Evolutionary conservation across 2,329 filamentous ascomycete species (phyloP).

Genomic region (Aspergillus sergii): DNA sequence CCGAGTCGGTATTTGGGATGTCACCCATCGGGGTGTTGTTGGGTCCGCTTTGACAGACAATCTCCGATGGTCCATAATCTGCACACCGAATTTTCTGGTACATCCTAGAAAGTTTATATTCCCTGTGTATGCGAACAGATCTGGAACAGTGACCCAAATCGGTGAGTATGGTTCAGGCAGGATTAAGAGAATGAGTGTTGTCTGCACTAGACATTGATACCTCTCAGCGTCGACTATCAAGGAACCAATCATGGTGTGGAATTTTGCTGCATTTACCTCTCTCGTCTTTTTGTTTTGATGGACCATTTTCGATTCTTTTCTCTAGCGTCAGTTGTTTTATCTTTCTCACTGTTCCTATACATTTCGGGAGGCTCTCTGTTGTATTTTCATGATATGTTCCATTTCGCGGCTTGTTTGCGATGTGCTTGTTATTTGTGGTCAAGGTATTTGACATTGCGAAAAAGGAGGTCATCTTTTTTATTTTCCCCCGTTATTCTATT

Average conservation of each 20-base stretch:
- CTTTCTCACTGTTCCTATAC: constrained; percentile 15
- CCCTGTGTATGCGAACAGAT: not conserved
- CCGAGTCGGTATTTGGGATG: no score
- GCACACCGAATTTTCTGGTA: not conserved
- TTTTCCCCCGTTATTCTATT: not conserved
- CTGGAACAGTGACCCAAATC: not conserved
- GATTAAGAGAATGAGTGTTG: constrained; percentile 11
- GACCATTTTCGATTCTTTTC: constrained; percentile 12
- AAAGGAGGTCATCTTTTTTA: constrained; percentile 19
- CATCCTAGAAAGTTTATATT: not conserved
- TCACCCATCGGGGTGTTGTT: not conserved
- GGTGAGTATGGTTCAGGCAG: not conserved
- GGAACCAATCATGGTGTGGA: constrained; percentile 21
- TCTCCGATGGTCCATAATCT: not conserved
- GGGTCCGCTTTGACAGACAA: not conserved
- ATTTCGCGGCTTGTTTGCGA: constrained; percentile 11
- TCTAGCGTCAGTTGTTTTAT: constrained; percentile 11
- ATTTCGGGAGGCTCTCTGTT: constrained; percentile 24
- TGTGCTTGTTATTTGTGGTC: constrained; percentile 13
- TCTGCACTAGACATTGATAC: constrained; percentile 13
- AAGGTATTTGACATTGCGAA: constrained; percentile 16
- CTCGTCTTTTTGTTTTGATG: constrained; percentile 9
- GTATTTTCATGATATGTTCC: constrained; percentile 21
- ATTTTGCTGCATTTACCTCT: constrained; percentile 22
- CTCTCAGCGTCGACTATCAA: constrained; percentile 17